Base-by-base conservation (phyloP, 2,329 filamentous ascomycete species). In the Scolecobasidium constrictum region DNA sequence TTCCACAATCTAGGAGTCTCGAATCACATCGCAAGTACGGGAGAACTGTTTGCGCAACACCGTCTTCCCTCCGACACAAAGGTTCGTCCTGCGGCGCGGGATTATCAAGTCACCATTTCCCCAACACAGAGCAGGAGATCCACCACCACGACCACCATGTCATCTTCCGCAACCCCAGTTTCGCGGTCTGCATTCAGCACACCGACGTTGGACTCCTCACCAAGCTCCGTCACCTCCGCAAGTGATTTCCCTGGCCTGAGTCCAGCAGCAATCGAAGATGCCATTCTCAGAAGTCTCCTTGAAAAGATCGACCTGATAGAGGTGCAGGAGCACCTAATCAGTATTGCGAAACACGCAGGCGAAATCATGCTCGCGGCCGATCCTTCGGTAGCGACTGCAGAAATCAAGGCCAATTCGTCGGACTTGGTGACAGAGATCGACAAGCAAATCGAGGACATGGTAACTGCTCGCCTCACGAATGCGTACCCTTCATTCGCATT, bases 371-470 rank as follows among this genome's bases (percentile, higher is more conserved):
- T 57, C 4, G 49, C 47, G 4, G 59, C 58, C 12, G 56, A 61
- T 35, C 49, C 48, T 3, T 49, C 47, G 3, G 44, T 55, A 19
- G 49, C 49, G 9, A 48, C 52, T 15, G 53, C 59, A 1, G 42
- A 49, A 5, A 51, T 48, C 2, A 62, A 63, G 47, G 59, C 59
- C 44, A 63, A 62, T 45, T 53, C 65, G 31, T 66, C 66, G 13
- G 72, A 76, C 47, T 58, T 73, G 2, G 72, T 76, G 31, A 75
- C 72, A 2, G 64, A 69, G 45, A 73, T 71, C 45, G 72, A 76
- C 54, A 66, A 65, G 39, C 68, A 68, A 2, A 66, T 75, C 4
- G 72, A 76, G 48, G 57, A 56, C 2, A 69, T 70, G 64, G 66
- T 74, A 17, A 65, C 64, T 5, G 47, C 53, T 0, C 56, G 58